Evolutionary conservation across 352 stramenopile species (phyloP), one percentile per base, ranked within the genome.

Genomic region (Phytopythium montanum): DNA sequence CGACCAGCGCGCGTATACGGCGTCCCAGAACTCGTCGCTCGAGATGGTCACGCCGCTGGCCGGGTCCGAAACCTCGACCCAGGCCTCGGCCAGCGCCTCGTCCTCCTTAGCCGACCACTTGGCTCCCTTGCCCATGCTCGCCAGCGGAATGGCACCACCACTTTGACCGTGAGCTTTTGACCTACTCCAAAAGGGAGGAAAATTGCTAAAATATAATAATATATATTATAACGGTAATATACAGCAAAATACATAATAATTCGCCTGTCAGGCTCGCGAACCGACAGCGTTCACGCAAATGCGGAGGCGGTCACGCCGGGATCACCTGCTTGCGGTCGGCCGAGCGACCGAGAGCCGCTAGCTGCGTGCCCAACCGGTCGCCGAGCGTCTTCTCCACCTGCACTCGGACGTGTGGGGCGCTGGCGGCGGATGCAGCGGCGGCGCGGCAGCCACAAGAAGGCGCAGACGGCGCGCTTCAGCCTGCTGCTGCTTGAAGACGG

Each of bases 401-500:
- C 33, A 38, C 9, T 12, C 33, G 33, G 33, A 12, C 33, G 33
- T 3, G 33, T 38, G 33, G 7, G n/a, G 26, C 36, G 21, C 52
- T 46, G 23, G 18, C 36, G 9, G 21, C 14, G n/a, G 45, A 81
- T 76, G 66, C 64, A 74, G 51, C 59, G 55, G 42, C 70, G 64
- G 13, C 55, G 44, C 2, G 60, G 52, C 25, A 68, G 67, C 55
- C 66, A 52, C 54, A 80, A 76, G 62, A 80, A 75, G 21, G 56
- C 56, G 8, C 69, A 78, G 64, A 80, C 69, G 19, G 58, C 65
- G 29, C 81, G 92, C 50, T 98, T 98, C 73, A 96, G 86, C 39
- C 72, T 98, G 36, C 67, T 98, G 42, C 66, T 97, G 56, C 76
- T 98, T 14, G 92, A 98, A 53, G 87, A 97, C 64, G 92, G 90